Percentiles rank a stretch among this genome's conserved stretches.
phyloP scores from a whole-genome alignment of 139 green algal genomes.

The Diplosphaera chodatii region DNA sequence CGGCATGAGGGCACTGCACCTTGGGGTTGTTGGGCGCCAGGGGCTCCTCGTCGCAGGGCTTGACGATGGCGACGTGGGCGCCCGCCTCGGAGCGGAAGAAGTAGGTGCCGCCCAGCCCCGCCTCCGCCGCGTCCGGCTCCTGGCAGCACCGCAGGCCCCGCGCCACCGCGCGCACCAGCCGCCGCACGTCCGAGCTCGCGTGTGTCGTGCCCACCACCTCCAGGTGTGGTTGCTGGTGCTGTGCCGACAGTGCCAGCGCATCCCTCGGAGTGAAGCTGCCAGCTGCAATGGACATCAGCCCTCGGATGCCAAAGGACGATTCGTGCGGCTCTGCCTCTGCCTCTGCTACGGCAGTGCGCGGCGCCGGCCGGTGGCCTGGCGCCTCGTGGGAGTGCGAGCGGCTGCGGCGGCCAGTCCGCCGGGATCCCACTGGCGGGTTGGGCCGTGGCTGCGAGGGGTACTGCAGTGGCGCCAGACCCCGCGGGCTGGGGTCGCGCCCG shows the following conservation, averaged over 20 bases:
- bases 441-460: neutral
- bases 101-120: constrained; percentile 89
- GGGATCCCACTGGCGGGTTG: too few species aligned
- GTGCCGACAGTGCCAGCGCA: neutral
- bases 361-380: too few species aligned
- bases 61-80: constrained; percentile 77
- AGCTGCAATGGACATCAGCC: neutral
- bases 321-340: neutral
- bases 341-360: too few species aligned
- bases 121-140: constrained; percentile 54
- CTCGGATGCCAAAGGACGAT: neutral
- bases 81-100: constrained; percentile 71
- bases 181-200: constrained; percentile 42
- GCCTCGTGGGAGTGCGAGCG: neutral
- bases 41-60: constrained; percentile 91
- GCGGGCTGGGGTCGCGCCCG: too few species aligned
- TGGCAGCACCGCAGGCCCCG: constrained; percentile 66
- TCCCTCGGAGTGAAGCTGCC: neutral
- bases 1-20: constrained; percentile 1
- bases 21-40: constrained; percentile 93
- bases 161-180: constrained; percentile 62
- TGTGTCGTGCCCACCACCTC: constrained; percentile 36
- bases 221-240: neutral
- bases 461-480: neutral
- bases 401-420: neutral